Conservation (phyloP, 768 basidiomycete species). For the Suillus decipiens region DNA sequence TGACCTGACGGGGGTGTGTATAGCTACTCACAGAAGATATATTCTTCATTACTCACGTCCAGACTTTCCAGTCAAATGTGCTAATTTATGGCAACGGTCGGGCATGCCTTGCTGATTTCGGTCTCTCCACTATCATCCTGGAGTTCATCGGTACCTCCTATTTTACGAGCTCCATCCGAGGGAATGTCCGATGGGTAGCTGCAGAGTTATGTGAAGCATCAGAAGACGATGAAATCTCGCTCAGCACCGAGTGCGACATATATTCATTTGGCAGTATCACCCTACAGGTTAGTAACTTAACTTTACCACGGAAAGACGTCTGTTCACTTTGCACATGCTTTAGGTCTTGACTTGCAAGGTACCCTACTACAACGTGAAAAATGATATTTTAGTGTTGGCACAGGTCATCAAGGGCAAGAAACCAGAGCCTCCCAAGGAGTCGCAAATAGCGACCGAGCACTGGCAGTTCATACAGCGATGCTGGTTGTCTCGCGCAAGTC, state of each 20-base stretch:
- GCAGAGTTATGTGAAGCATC: constrained; percentile 34
- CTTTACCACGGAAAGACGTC: not conserved
- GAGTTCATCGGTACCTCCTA: constrained; percentile 34
- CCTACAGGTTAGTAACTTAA: constrained; percentile 13
- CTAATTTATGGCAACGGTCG: constrained; percentile 41
- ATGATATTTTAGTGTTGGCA: constrained; percentile 9
- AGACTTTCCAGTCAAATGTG: constrained; percentile 7
- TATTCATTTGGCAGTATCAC: constrained; percentile 45
- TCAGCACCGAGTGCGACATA: constrained; percentile 38
- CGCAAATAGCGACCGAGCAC: not conserved
- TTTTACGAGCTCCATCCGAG: constrained; percentile 35
- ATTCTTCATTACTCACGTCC: not conserved
- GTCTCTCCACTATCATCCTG: constrained; percentile 42
- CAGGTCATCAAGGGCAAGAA: constrained; percentile 6
- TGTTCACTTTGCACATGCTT: not conserved
- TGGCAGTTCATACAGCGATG: not conserved
- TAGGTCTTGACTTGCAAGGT: constrained; percentile 11
- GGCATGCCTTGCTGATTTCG: constrained; percentile 46
- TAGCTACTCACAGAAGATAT: no score
- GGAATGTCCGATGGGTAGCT: constrained; percentile 50
- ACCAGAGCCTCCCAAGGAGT: not conserved
- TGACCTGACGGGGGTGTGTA: constrained; percentile 11
- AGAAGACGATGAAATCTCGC: not conserved
- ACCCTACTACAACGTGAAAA: constrained; percentile 10
- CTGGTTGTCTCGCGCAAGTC: not conserved